phyloP scores from a whole-genome alignment of 2,329 filamentous ascomycete genomes.

The Aspergillus flavus region DNA sequence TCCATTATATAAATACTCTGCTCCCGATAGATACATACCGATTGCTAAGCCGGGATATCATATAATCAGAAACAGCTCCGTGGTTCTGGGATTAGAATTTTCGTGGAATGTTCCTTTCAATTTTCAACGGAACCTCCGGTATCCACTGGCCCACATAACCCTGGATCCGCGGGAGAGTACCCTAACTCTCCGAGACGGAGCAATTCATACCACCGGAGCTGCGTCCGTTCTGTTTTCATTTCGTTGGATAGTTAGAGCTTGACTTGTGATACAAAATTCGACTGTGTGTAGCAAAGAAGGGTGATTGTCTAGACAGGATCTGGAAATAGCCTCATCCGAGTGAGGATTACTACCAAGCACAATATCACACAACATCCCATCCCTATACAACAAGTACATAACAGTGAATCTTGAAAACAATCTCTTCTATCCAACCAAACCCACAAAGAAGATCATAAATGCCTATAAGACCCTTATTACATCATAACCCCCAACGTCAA shows the following conservation, averaged over 20 bases:
- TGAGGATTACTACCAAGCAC: too few species aligned
- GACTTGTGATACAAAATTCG: accelerated
- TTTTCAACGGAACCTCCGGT: not conserved
- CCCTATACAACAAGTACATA: not conserved
- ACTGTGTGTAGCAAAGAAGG: not conserved
- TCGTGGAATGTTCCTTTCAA: not conserved
- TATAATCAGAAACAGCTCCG: not conserved
- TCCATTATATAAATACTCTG: not conserved
- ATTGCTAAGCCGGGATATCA: not conserved
- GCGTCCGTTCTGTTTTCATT: not conserved
- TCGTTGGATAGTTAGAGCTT: not conserved
- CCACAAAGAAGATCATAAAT: too few species aligned
- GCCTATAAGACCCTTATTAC: too few species aligned
- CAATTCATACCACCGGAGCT: not conserved
- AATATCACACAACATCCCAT: not conserved
- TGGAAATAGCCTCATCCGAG: too few species aligned
- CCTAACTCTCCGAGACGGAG: conserved; percentile 4
- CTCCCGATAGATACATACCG: not conserved
- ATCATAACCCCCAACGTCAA: not conserved
- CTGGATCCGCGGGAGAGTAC: not conserved
- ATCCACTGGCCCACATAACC: not conserved
- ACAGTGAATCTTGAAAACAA: not conserved
- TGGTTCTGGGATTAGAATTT: not conserved
- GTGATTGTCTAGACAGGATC: not conserved
- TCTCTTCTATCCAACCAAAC: not conserved